Evolutionary conservation across 202 grass and related monocot genomes (phyloP).

Genomic region (Miscanthus sacchariflorus): DNA sequence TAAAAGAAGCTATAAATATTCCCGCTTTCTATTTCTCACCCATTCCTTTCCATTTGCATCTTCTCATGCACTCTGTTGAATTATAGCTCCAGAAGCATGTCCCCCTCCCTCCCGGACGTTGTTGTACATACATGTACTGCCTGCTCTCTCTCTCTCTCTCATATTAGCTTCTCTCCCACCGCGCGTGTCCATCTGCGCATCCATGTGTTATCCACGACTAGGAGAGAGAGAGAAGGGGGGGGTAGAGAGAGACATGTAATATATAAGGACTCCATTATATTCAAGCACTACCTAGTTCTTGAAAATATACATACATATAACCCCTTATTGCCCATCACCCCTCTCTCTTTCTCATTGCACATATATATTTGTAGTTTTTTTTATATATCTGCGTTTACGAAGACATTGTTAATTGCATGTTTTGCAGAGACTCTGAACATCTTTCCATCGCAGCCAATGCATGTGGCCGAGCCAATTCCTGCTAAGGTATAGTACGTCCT

Average conservation of each 20-base stretch:
- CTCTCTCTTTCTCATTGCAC: neutral
- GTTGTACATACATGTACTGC: constrained; percentile 32
- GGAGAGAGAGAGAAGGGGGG: neutral
- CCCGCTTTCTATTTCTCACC: neutral
- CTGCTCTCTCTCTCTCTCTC: neutral
- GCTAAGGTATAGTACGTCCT: constrained; percentile 53
- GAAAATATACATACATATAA: neutral
- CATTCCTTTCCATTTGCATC: constrained; percentile 56
- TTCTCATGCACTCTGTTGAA: constrained; percentile 57
- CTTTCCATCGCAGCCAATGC: constrained; percentile 91
- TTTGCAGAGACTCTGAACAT: constrained; percentile 96
- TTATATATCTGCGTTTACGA: constrained; percentile 19
- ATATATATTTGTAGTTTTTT: neutral
- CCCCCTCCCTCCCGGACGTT: neutral
- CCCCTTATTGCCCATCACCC: neutral
- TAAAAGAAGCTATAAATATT: too few relatives aligned
- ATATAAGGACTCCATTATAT: neutral
- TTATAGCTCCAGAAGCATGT: constrained; percentile 52
- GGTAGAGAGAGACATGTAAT: neutral
- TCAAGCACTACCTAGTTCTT: neutral
- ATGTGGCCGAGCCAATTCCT: constrained; percentile 57
- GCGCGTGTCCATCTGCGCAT: neutral
- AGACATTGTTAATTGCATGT: constrained; percentile 21
- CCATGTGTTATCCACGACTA: neutral
- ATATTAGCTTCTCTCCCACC: neutral